phyloP scores from a whole-genome alignment of 345 rosid genomes.

The Aegle marmelos region DNA sequence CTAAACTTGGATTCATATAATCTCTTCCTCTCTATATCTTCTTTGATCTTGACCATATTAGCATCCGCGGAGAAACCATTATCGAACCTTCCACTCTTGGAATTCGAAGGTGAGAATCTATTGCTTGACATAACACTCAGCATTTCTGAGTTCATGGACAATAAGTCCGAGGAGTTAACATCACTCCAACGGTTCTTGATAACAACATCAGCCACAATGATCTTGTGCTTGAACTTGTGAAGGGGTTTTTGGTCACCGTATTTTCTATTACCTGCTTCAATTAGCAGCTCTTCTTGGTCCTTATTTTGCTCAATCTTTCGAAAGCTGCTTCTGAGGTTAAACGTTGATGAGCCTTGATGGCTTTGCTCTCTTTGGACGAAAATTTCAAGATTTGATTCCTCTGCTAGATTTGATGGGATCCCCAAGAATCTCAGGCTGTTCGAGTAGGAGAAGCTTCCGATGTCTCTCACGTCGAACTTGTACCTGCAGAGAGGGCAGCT shows the following conservation, averaged over 20 bases:
- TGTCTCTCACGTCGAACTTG: slow-evolving; percentile 27
- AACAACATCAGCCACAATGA: slow-evolving; percentile 36
- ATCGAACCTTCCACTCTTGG: slow-evolving; percentile 16
- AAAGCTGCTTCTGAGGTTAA: slow-evolving; percentile 13
- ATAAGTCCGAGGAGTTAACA: slow-evolving; percentile 45
- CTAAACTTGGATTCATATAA: slow-evolving; percentile 23
- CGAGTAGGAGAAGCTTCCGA: slow-evolving; percentile 22
- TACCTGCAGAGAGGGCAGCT: slow-evolving; percentile 52
- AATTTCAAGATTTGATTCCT: slow-evolving; percentile 33
- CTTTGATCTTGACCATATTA: slow-evolving; percentile 23
- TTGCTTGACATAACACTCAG: slow-evolving; percentile 25
- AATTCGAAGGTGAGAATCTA: slow-evolving; percentile 17
- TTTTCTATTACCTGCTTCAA: slow-evolving; percentile 8
- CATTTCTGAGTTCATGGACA: slow-evolving; percentile 45
- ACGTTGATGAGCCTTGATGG: slow-evolving; percentile 25
- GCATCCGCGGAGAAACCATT: slow-evolving; percentile 6
- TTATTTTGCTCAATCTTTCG: not conserved
- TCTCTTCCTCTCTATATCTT: slow-evolving; percentile 42
- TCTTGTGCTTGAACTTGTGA: slow-evolving; percentile 48
- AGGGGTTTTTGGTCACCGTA: slow-evolving; percentile 6
- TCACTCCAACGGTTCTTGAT: slow-evolving; percentile 51
- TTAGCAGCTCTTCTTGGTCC: slow-evolving; percentile 14
- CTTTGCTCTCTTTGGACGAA: slow-evolving; percentile 34
- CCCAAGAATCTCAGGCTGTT: slow-evolving; percentile 29
- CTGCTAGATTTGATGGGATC: slow-evolving; percentile 23